phyloP scores from a whole-genome alignment of 2,329 filamentous ascomycete species.

The Botrytis deweyae region DNA sequence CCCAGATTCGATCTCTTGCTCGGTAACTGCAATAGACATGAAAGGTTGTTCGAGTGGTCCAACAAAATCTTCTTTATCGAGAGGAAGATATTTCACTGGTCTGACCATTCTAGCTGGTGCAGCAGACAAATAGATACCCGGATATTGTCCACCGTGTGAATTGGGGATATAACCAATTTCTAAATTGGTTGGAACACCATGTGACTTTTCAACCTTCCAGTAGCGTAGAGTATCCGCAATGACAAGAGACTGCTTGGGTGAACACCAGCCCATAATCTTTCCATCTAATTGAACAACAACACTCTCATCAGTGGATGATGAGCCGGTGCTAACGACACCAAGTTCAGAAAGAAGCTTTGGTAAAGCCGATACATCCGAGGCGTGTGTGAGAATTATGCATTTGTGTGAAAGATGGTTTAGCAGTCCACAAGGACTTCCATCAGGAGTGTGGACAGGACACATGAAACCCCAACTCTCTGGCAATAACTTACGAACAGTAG shows the following conservation, averaged over 20 bases:
- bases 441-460: constrained; percentile 95
- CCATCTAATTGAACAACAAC: constrained; percentile 91
- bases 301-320: constrained; percentile 77
- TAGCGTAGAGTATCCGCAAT: constrained; percentile 86
- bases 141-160: constrained; percentile 90
- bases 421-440: constrained; percentile 91
- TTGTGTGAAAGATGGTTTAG: constrained; percentile 95
- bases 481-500: constrained; percentile 89
- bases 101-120: constrained; percentile 82
- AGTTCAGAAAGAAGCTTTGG: constrained; percentile 74
- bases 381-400: constrained; percentile 79
- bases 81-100: constrained; percentile 86
- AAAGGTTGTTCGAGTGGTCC: constrained; percentile 95
- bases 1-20: constrained; percentile 81
- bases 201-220: constrained; percentile 90
- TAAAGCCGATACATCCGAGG: constrained; percentile 71
- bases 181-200: constrained; percentile 76
- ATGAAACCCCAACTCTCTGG: constrained; percentile 98
- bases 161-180: constrained; percentile 91
- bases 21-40: constrained; percentile 95
- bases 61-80: constrained; percentile 83
- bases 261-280: constrained; percentile 84
- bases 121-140: constrained; percentile 91
- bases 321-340: constrained; percentile 73
- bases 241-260: constrained; percentile 74